Base-by-base conservation (phyloP, 2,329 filamentous ascomycete genomes). In the Fusarium illudens region DNA sequence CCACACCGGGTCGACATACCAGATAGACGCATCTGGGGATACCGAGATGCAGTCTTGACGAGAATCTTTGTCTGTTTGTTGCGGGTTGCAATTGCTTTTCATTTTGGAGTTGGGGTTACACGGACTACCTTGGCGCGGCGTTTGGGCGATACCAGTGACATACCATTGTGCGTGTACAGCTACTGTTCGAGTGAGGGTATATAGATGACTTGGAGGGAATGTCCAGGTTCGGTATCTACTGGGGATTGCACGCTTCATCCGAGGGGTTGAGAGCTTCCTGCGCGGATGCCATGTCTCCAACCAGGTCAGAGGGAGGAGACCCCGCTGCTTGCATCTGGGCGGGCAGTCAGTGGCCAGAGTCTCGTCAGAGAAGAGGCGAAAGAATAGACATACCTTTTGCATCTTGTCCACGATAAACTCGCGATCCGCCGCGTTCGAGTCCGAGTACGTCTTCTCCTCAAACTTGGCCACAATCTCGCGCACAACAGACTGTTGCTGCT, bases 401-500 rank as follows among this genome's bases (percentile, higher is more conserved):
- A 99, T 99, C 77, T 91, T 90, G 75, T 97, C 94, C 69, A 97
- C 95, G 73, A 99, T 96, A 79, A 94, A 97, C 76, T 97, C 93
- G 65, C 94, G 86, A 79, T 97, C 93, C 46, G 87, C 85, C 13
- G 91, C 81, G 76, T 96, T 95, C 12, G 91, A 87, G 81, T 99
- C 96, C 48, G 88, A 88, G 78, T 97, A 99, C 0, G 86, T 88
- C 57, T 86, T 84, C 78, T 91, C 88, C 79, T 99, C 94, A 75
- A 99, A 99, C 76, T 93, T 93, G 70, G 81, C 84, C 58, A 97
- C 93, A 78, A 99, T 98, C 79, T 97, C 93, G 59, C 83, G 84
- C 2, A 97, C 94, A 48, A 97, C 81, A 15, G 78, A 80, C 75
- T 93, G 89, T 80, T 99, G 96, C 78, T 91, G 88, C 78, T 92